Evolutionary conservation across 768 basidiomycete genomes (phyloP).

Genomic region (Lyophyllum decastes): DNA sequence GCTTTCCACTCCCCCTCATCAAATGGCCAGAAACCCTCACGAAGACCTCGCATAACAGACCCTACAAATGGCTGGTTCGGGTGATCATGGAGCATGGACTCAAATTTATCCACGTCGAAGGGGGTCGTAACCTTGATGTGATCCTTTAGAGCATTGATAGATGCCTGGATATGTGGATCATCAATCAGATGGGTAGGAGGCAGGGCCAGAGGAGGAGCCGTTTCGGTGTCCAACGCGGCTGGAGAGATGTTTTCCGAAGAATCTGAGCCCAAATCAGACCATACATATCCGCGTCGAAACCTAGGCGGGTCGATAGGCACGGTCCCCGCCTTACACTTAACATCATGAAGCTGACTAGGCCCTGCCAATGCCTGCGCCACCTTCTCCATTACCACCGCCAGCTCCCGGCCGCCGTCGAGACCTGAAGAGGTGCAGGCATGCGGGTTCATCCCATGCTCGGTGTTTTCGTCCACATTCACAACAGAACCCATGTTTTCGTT

Average conservation of each 20-base stretch:
- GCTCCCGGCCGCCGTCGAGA: neutral
- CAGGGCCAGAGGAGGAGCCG: slow-evolving; percentile 10
- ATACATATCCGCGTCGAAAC: slow-evolving; percentile 1
- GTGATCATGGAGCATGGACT: slow-evolving; percentile 2
- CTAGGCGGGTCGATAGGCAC: neutral
- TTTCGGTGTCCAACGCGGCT: slow-evolving; percentile 11
- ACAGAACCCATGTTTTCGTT: slow-evolving; percentile 9
- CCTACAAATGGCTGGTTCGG: slow-evolving; percentile 7
- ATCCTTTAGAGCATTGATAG: neutral
- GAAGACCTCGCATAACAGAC: slow-evolving; percentile 2
- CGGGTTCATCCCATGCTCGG: slow-evolving; percentile 4
- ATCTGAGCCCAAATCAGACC: neutral
- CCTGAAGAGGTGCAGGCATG: neutral
- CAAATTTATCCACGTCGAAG: slow-evolving; percentile 1
- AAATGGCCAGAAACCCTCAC: slow-evolving; percentile 8
- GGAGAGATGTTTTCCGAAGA: neutral
- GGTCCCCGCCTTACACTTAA: neutral
- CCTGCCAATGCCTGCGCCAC: neutral
- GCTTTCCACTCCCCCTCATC: neutral
- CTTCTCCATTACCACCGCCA: neutral
- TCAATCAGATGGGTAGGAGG: slow-evolving; percentile 12
- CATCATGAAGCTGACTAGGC: neutral
- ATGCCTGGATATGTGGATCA: neutral
- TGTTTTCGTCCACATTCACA: slow-evolving; percentile 10
- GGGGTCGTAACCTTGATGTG: neutral